Conservation (phyloP, 164 flowering plant genomes). For the Nelumbo lutea region DNA sequence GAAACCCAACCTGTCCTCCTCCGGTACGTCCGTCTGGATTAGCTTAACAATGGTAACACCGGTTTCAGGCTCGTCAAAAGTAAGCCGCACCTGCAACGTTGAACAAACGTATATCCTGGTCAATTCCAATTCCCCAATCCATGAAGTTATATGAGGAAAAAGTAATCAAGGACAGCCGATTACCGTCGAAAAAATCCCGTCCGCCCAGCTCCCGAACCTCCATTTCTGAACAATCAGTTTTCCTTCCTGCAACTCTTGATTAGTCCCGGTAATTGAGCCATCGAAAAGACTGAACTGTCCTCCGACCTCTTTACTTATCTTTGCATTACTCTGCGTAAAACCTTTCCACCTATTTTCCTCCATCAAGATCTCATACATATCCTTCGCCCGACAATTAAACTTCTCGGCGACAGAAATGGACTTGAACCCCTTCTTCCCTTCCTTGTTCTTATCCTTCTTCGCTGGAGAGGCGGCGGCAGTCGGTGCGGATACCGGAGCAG, state of each 20-base stretch:
- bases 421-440: conserved; percentile 76
- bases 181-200: conserved; percentile 79
- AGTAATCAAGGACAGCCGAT: not conserved
- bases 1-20: conserved; percentile 75
- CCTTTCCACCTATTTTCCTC: conserved; percentile 99
- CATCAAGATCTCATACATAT: conserved; percentile 94
- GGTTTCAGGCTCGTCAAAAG: conserved; percentile 75
- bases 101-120: not conserved
- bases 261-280: conserved; percentile 80
- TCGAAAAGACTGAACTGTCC: conserved; percentile 85
- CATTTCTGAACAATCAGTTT: conserved; percentile 88
- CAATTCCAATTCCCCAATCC: not conserved
- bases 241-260: conserved; percentile 82
- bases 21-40: conserved; percentile 71
- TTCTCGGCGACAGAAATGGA: conserved; percentile 75
- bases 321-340: conserved; percentile 95
- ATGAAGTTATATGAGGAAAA: not conserved
- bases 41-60: conserved; percentile 61
- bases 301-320: conserved; percentile 84
- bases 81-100: conserved; percentile 53
- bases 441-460: conserved; percentile 29
- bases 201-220: conserved; percentile 95
- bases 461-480: conserved; percentile 14
- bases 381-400: conserved; percentile 73
- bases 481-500: conserved; percentile 7